A percentile compares a stretch with the other conserved stretches of the same genome.
Conservation (phyloP, 768 basidiomycete genomes). For the Paxillus ammoniavirescens region DNA sequence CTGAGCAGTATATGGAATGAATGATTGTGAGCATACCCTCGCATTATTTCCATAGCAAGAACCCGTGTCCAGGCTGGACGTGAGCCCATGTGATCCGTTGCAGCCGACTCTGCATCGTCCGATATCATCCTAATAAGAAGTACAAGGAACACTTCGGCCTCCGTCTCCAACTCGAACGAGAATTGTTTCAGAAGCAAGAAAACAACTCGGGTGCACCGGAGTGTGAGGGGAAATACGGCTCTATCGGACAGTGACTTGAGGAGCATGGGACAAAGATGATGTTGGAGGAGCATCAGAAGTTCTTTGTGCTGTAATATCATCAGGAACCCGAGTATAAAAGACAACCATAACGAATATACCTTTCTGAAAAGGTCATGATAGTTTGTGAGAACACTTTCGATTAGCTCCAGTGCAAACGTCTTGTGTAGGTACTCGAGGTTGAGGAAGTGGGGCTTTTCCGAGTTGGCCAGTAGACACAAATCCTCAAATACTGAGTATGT, state of each 20-base stretch:
- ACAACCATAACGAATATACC: constrained; percentile 39
- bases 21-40: constrained; percentile 52
- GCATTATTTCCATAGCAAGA: constrained; percentile 87
- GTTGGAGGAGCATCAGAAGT: constrained; percentile 79
- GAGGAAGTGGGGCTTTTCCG: constrained; percentile 77
- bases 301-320: constrained; percentile 62
- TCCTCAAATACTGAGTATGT: constrained; percentile 91
- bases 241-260: constrained; percentile 83
- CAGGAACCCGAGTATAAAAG: neutral
- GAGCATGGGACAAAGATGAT: constrained; percentile 87
- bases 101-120: constrained; percentile 44
- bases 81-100: constrained; percentile 24
- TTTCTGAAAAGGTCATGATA: constrained; percentile 84
- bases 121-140: constrained; percentile 64
- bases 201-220: constrained; percentile 90
- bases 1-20: neutral
- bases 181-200: constrained; percentile 94
- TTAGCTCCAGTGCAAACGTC: constrained; percentile 95
- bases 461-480: constrained; percentile 83
- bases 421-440: constrained; percentile 81
- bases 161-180: constrained; percentile 72
- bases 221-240: constrained; percentile 80
- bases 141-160: constrained; percentile 85
- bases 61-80: constrained; percentile 87
- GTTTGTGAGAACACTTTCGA: constrained; percentile 94